phyloP scores from a whole-genome alignment of 169 alveolate species.

The Babesia gibsoni region DNA sequence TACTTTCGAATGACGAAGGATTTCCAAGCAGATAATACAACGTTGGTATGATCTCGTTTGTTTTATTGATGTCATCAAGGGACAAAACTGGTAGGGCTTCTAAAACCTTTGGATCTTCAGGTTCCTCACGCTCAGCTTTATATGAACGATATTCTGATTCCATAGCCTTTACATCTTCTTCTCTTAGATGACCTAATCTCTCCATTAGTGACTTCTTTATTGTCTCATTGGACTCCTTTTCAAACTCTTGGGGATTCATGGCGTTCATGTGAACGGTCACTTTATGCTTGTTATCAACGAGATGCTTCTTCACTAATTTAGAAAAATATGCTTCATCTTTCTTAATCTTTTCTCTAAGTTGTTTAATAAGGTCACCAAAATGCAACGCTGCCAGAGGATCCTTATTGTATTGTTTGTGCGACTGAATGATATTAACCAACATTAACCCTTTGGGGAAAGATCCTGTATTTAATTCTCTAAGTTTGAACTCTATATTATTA shows the following conservation, averaged over 20 bases:
- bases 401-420: slow-evolving; percentile 37
- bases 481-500: slow-evolving; percentile 68
- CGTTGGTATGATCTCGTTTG: slow-evolving; percentile 69
- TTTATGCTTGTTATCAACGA: slow-evolving; percentile 63
- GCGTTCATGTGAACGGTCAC: slow-evolving; percentile 67
- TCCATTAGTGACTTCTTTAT: slow-evolving; percentile 41
- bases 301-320: slow-evolving; percentile 57
- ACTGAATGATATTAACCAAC: slow-evolving; percentile 42
- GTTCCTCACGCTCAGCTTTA: slow-evolving; percentile 50
- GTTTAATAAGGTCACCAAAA: slow-evolving; percentile 27
- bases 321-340: slow-evolving; percentile 56
- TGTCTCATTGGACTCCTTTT: slow-evolving; percentile 44
- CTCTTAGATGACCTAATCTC: slow-evolving; percentile 53
- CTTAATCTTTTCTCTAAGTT: slow-evolving; percentile 11
- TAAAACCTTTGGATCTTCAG: slow-evolving; percentile 60
- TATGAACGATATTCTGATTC: slow-evolving; percentile 57
- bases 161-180: slow-evolving; percentile 63
- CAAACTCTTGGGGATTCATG: slow-evolving; percentile 62
- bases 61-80: slow-evolving; percentile 63
- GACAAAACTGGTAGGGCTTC: slow-evolving; percentile 65
- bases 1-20: not conserved
- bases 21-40: slow-evolving; percentile 41
- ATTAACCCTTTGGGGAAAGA: slow-evolving; percentile 57
- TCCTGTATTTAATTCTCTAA: slow-evolving; percentile 64
- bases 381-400: slow-evolving; percentile 51